Evolutionary conservation across 345 rosid genomes (phyloP).

Genomic region (Eucalyptus curtisii): DNA sequence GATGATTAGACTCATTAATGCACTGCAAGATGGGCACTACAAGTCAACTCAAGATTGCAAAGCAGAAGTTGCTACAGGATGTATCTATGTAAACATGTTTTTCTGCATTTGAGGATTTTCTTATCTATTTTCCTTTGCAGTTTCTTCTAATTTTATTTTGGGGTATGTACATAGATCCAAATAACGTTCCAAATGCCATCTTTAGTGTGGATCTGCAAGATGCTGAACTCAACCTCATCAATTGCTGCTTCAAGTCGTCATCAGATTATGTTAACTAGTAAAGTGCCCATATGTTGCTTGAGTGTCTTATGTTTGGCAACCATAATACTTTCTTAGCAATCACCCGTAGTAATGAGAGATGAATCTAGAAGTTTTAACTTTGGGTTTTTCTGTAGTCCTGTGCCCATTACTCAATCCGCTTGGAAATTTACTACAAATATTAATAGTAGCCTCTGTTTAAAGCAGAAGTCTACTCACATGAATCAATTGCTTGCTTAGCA

Average conservation of each 20-base stretch:
- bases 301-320: not conserved
- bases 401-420: not conserved
- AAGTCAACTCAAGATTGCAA: not conserved
- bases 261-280: not conserved
- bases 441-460: not conserved
- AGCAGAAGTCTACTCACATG: conserved; percentile 44
- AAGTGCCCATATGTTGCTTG: not conserved
- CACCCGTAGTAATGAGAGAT: not conserved
- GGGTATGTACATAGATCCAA: not conserved
- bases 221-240: not conserved
- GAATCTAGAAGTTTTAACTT: not conserved
- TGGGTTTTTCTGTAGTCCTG: not conserved
- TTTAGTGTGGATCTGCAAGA: not conserved
- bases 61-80: not conserved
- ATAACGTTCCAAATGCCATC: not conserved
- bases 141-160: not conserved
- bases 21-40: conserved; percentile 2
- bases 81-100: not conserved
- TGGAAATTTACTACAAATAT: not conserved
- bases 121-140: not conserved
- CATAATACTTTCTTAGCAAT: not conserved
- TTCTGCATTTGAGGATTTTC: not conserved
- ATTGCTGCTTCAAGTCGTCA: not conserved
- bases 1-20: conserved; percentile 16
- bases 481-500: conserved; percentile 56